Base-by-base conservation (phyloP, 2,329 filamentous ascomycete species). In the Periconia macrospinosa region DNA sequence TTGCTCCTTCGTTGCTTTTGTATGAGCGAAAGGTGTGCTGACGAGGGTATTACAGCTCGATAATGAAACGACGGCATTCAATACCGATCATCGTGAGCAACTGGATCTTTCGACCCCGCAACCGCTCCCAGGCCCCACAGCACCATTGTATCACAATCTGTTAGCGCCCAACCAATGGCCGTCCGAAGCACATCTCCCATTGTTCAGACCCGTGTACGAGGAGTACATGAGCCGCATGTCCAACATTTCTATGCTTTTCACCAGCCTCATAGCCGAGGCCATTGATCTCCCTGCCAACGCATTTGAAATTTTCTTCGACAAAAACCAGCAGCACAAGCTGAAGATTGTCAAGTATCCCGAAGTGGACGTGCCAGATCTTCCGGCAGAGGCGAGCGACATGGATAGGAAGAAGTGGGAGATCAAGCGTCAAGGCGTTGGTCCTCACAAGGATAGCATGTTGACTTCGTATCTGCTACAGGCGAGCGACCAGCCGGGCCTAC, bases 261-360 rank as follows among this genome's bases (percentile, higher is more conserved):
- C 90, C 1, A 84, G 83, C 11, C 82, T 95, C 30, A 89, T 95
- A 62, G 91, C 91, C 57, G 90, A 95, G 76, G 88, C 90, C n/a
- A 88, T 96, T 57, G 83, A 84, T 10, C 79, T 96, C 6, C 84
- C 88, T 0, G 57, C 80, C 0, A 75, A 81, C 47, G 90, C 91
- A 0, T 95, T 96, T 72, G 78, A 85, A 68, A 85, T 83, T 64
- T 95, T 92, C 79, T 93, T 93, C 74, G 90, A 92, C 69, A 63
- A 64, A 1, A 74, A 81, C 41, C 81, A 78, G 77, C 91, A 94
- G 76, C 90, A 95, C 78, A 95, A 95, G 78, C 81, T 95, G 65
- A 96, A 96, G 78, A 87, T 96, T 55, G 87, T 95, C 55, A 91
- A 90, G 76, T 95, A 94, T 68, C 91, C 91, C 0, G 91, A 94